Evolutionary conservation across 768 basidiomycete species (phyloP).

Genomic region (Panus rudis): DNA sequence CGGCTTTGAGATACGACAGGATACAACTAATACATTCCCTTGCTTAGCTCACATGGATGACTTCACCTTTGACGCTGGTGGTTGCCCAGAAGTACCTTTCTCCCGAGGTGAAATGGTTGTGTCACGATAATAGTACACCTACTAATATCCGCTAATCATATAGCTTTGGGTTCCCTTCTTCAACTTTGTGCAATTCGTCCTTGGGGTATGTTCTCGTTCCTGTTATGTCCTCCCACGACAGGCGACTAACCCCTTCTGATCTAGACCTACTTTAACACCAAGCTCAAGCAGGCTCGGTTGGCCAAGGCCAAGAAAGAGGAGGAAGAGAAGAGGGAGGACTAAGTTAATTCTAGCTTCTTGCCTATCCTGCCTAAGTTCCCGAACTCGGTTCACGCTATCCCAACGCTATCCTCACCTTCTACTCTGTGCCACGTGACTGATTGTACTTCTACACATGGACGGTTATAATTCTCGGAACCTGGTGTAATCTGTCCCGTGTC

Average conservation of each 20-base stretch:
- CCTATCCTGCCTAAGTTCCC: too few species aligned
- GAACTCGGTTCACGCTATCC: not conserved
- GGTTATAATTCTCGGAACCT: too few species aligned
- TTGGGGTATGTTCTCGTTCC: conserved; percentile 50
- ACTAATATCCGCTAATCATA: not conserved
- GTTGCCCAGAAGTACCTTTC: conserved; percentile 79
- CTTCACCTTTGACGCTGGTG: conserved; percentile 66
- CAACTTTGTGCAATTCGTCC: conserved; percentile 65
- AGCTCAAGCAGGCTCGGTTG: conserved; percentile 55
- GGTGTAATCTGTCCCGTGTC: too few species aligned
- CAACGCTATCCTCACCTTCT: too few species aligned
- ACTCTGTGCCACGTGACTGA: too few species aligned
- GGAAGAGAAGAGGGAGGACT: conserved; percentile 25
- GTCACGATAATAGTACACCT: not conserved
- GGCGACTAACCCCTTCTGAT: conserved; percentile 1
- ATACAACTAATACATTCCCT: not conserved
- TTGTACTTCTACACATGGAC: too few species aligned
- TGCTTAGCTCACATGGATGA: conserved; percentile 68
- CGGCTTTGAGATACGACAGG: not conserved
- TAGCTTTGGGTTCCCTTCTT: conserved; percentile 89
- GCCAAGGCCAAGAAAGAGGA: conserved; percentile 39
- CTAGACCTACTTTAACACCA: conserved; percentile 70
- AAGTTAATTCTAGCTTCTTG: too few species aligned
- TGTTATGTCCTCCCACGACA: not conserved
- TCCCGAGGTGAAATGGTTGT: conserved; percentile 61